Evolutionary conservation across 2,329 filamentous ascomycete genomes (phyloP).

Genomic region (Ascochyta viciae-villosae): DNA sequence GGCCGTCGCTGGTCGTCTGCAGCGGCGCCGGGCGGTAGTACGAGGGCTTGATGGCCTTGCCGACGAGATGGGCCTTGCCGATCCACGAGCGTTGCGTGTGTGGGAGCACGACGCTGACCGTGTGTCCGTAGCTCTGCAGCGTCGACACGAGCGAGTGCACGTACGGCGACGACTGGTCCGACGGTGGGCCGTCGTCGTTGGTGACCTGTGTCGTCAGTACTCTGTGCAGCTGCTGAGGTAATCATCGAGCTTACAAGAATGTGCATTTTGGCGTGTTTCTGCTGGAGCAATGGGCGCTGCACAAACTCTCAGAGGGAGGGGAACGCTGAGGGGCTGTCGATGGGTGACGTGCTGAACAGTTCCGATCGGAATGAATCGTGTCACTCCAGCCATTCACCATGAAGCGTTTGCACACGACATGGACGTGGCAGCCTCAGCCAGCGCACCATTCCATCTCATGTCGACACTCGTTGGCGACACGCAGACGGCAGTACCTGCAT

Average conservation of each 20-base stretch:
- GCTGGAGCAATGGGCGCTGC: slow-evolving; percentile 12
- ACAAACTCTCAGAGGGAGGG: slow-evolving; percentile 3
- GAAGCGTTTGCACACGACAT: background rate
- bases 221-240: background rate
- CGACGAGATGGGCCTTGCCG: slow-evolving; percentile 95
- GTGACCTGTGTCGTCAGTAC: slow-evolving; percentile 49
- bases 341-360: slow-evolving; percentile 22
- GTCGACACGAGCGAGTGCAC: slow-evolving; percentile 55
- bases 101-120: slow-evolving; percentile 90
- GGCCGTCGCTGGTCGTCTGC: slow-evolving; percentile 47
- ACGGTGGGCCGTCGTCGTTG: slow-evolving; percentile 62
- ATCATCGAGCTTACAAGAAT: slow-evolving; percentile 41
- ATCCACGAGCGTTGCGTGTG: slow-evolving; percentile 97
- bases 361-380: slow-evolving; percentile 22
- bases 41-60: slow-evolving; percentile 80
- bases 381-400: background rate
- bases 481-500: slow-evolving; percentile 4
- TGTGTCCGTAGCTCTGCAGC: slow-evolving; percentile 72
- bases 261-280: slow-evolving; percentile 39
- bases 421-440: background rate
- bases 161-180: slow-evolving; percentile 57
- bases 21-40: slow-evolving; percentile 78
- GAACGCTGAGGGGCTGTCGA: slow-evolving; percentile 16
- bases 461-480: no score
- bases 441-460: background rate